Evolutionary conservation across 208 protist species (phyloP), one percentile per base, ranked within the genome.

Genomic region (Strigomonas oncopelti): DNA sequence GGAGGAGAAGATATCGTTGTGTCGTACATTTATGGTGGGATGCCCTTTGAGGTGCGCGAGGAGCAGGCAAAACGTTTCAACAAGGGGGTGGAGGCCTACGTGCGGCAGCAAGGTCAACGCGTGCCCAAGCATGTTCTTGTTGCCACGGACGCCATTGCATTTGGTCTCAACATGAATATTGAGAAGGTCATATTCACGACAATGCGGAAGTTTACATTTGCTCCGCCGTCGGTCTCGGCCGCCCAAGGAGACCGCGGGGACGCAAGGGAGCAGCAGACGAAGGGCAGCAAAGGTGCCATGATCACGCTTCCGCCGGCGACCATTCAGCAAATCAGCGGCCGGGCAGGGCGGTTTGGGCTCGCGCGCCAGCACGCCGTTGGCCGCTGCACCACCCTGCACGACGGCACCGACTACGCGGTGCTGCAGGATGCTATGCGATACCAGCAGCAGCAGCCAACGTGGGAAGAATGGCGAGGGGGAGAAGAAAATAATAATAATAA

Each of bases 151-250:
- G 97, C 97, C 11, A 90, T 98, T 27, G 97, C 95, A 34, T 97
- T 97, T 78, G 97, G 97, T 5, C 78, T 98, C 1, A 98, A 98
- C 74, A 91, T 98, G 78, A 84, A 93, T 65, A 97, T 98, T 71
- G 81, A 91, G 54, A 78, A 91, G 9, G 76, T 97, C 31, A 59
- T 97, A 48, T 96, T 97, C 69, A 80, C 87, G 0, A 70, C 87
- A 0, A 61, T 92, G 63, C 72, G 67, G 18, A 95, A 95, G 77
- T 97, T 95, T 61, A 31, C 31, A 9, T 27, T 25, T 27, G 9
- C 38, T 7, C 31, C 38, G 8, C 34, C 29, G 38, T 3, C 60
- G 7, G 13, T 32, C 60, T 1, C 25, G 11, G 2, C 53, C 5
- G 18, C 51, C 4, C 8, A 7, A 28, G 4, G 42, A 20, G 42